Conservation (phyloP, 2,329 filamentous ascomycete species). For the Sporothrix brunneoviolacea region DNA sequence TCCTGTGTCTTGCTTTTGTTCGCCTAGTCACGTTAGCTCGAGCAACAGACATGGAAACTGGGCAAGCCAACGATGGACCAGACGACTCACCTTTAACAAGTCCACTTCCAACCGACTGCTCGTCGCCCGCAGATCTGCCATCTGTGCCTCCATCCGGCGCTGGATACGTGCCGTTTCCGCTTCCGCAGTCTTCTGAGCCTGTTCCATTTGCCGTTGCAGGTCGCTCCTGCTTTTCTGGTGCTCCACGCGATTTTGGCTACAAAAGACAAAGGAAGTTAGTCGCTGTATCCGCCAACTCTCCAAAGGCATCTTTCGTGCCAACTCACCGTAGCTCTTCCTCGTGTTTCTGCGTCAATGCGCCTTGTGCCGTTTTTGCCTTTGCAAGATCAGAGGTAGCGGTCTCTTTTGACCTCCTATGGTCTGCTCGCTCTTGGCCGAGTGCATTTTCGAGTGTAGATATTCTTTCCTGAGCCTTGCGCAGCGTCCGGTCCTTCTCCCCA, state of each 20-base stretch:
- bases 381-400: slow-evolving; percentile 45
- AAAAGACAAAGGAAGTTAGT: not conserved
- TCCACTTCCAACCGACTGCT: slow-evolving; percentile 57
- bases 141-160: slow-evolving; percentile 51
- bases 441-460: slow-evolving; percentile 43
- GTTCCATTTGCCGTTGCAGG: slow-evolving; percentile 24
- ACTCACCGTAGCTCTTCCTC: slow-evolving; percentile 49
- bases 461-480: slow-evolving; percentile 42
- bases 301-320: not conserved
- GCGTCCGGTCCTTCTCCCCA: slow-evolving; percentile 57
- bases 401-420: slow-evolving; percentile 62
- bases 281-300: not conserved
- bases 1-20: slow-evolving; percentile 56
- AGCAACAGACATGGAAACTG: too few species aligned
- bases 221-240: slow-evolving; percentile 14
- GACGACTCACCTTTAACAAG: slow-evolving; percentile 46
- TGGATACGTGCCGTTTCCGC: slow-evolving; percentile 43
- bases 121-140: slow-evolving; percentile 54
- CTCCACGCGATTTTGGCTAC: slow-evolving; percentile 22
- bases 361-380: slow-evolving; percentile 28
- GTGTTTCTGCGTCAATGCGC: slow-evolving; percentile 52
- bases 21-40: too few species aligned
- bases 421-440: slow-evolving; percentile 65
- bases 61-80: too few species aligned
- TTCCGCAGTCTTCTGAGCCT: slow-evolving; percentile 41